Conservation (phyloP, 768 basidiomycete genomes). For the Psilocybe azurescens region DNA sequence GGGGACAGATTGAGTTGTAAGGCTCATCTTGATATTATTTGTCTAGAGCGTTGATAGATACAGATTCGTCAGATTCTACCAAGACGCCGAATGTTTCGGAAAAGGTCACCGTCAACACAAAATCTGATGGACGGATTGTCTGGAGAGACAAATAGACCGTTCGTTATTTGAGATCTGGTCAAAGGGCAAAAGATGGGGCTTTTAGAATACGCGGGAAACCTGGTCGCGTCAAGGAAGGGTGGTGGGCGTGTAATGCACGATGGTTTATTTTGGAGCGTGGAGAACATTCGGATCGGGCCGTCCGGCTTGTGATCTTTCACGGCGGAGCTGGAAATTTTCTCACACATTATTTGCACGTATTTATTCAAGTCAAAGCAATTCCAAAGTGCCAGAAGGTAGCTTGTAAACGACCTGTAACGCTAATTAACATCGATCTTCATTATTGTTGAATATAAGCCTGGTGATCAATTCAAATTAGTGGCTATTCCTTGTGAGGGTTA, state of each 20-base stretch:
- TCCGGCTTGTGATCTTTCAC: not conserved
- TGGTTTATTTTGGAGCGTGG: not conserved
- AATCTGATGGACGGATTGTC: not conserved
- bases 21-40: constrained; percentile 23
- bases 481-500: no score
- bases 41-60: not conserved
- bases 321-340: not conserved
- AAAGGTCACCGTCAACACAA: not conserved
- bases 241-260: constrained; percentile 7
- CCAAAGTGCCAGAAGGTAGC: no score
- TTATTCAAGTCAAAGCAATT: no score
- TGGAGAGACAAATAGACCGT: not conserved
- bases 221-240: not conserved
- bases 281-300: constrained; percentile 1
- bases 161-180: not conserved
- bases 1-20: constrained; percentile 26
- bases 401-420: no score
- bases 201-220: not conserved
- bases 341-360: not conserved
- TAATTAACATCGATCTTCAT: no score
- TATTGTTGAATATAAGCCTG: no score
- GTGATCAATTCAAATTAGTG: no score
- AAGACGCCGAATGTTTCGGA: constrained; percentile 4
- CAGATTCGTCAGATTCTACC: not conserved
- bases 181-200: not conserved